Evolutionary conservation across 176 grass and related monocot genomes (phyloP).

Genomic region (Paspalum notatum): DNA sequence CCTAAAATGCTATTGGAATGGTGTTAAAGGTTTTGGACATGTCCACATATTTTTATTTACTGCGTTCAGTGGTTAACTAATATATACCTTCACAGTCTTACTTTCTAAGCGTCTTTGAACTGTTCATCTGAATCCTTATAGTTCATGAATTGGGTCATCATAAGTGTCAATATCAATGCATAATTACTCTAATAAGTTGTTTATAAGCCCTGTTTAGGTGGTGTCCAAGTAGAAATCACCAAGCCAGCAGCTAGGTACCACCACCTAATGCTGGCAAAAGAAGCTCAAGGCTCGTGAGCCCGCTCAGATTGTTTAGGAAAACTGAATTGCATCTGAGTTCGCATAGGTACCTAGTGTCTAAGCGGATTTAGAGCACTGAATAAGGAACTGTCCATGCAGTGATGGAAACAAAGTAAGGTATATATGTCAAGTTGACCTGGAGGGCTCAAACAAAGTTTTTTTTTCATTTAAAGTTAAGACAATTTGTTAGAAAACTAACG

Average conservation of each 20-base stretch:
- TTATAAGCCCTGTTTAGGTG: not conserved
- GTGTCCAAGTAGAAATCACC: not conserved
- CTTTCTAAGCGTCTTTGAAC: conserved; percentile 10
- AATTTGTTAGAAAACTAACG: not conserved
- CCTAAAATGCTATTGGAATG: conserved; percentile 3
- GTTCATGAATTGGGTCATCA: not conserved
- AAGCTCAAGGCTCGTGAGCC: too few relatives aligned
- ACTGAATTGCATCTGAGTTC: not conserved
- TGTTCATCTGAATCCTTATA: not conserved
- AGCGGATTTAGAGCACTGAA: not conserved
- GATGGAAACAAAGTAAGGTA: not conserved
- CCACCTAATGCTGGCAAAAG: too few relatives aligned
- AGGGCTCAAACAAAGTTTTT: not conserved
- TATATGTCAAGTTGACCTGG: not conserved
- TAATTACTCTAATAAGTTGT: conserved; percentile 6
- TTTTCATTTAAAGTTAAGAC: not conserved
- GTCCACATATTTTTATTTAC: not conserved
- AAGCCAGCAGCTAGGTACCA: not conserved
- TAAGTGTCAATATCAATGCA: not conserved
- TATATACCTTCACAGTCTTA: not conserved
- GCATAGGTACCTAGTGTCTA: not conserved
- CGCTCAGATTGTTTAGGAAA: not conserved
- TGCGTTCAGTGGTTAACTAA: not conserved
- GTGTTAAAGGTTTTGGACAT: conserved; percentile 16
- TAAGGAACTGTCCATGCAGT: not conserved